A percentile compares a stretch with the other conserved stretches of the same genome.
Evolutionary conservation across 257 asterid species (phyloP).

Genomic region (Solanum appendiculatum): DNA sequence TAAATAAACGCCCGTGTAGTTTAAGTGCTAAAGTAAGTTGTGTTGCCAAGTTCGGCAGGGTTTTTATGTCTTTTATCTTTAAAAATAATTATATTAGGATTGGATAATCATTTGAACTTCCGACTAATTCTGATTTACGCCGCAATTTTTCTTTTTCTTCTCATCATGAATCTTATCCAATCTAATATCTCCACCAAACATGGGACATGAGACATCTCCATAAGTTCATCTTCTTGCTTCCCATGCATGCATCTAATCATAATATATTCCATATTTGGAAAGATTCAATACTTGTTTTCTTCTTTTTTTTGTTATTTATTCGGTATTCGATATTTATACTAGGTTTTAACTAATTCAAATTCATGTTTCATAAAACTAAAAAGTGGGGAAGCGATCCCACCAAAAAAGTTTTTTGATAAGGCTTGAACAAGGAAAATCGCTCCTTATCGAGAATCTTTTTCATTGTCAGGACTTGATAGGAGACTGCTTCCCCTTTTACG

Average conservation of each 20-base stretch:
- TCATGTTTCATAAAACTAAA: rapidly evolving
- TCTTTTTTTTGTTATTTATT: not conserved
- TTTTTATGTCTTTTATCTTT: too few relatives aligned
- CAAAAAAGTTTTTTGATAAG: not conserved
- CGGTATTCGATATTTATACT: not conserved
- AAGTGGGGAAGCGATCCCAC: not conserved
- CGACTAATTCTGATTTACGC: not conserved
- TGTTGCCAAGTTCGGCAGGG: too few relatives aligned
- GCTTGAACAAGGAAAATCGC: not conserved
- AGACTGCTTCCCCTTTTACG: not conserved
- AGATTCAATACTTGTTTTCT: not conserved
- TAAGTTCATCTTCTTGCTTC: not conserved
- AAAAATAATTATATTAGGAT: too few relatives aligned
- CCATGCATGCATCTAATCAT: not conserved
- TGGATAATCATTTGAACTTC: not conserved
- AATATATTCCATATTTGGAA: not conserved
- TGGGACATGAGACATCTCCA: not conserved
- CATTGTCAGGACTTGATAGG: not conserved
- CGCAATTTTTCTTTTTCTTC: not conserved
- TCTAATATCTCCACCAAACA: not conserved
- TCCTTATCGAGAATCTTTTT: not conserved
- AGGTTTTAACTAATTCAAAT: not conserved
- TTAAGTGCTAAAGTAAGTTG: too few relatives aligned
- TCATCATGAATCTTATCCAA: not conserved
- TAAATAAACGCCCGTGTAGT: too few relatives aligned